A percentile compares a stretch with the other conserved stretches of the same genome.
These are phyloP conservation scores for Pythium coloratum DNA, from an alignment of 352 stramenopile species.

Conservation along the genomic window DNA sequence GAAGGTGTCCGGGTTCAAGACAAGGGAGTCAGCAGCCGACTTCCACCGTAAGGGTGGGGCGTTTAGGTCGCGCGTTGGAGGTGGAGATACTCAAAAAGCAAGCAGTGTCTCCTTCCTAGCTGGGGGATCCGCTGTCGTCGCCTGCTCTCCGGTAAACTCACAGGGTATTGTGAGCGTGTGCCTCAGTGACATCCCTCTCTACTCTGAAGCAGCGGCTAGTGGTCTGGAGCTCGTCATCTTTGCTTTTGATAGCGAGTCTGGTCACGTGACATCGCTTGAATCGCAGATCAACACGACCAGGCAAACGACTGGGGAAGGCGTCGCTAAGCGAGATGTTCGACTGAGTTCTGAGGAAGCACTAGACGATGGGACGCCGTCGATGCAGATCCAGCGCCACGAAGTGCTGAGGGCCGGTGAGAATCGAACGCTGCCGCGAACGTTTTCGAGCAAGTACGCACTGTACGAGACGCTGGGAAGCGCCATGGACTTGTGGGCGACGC, in stretches of 20 bases:
- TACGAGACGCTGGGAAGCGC: slow-evolving; percentile 19
- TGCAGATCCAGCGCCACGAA: slow-evolving; percentile 22
- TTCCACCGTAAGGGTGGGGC: too few relatives aligned
- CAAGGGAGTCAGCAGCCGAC: slow-evolving; percentile 11
- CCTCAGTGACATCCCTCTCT: not conserved
- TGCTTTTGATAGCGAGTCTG: slow-evolving; percentile 1
- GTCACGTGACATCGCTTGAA: slow-evolving; percentile 5
- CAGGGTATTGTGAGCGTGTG: not conserved
- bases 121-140: not conserved
- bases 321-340: slow-evolving; percentile 11
- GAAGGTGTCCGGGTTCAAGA: slow-evolving; percentile 36
- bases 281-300: not conserved
- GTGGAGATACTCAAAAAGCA: too few relatives aligned
- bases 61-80: too few relatives aligned
- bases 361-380: not conserved
- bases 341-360: slow-evolving; percentile 13
- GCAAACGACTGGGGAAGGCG: too few relatives aligned
- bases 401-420: not conserved
- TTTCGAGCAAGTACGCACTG: slow-evolving; percentile 22
- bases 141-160: not conserved
- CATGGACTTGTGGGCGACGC: slow-evolving; percentile 21
- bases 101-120: slow-evolving; percentile 7
- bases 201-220: not conserved
- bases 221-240: slow-evolving; percentile 12
- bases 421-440: slow-evolving; percentile 4